Evolutionary conservation across 164 flowering plant species (phyloP), one percentile per base, ranked within the genome.

Genomic region (Stephania cephalantha): DNA sequence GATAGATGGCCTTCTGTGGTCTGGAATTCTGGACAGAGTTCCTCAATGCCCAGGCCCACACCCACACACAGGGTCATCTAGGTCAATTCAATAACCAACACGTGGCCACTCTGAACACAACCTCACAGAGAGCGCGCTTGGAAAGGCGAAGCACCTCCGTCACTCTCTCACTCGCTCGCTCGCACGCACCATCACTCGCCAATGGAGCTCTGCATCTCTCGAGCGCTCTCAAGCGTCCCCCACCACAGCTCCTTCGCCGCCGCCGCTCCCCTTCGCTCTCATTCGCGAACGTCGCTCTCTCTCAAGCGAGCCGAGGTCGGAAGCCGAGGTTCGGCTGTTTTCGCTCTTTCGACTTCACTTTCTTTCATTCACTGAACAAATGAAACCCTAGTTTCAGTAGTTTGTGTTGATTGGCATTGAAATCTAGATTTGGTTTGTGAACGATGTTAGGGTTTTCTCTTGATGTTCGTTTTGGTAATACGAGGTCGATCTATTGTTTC

Each of bases 151-250:
- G 22, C 25, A 61, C 29, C 65, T 61, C 66, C n/a, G 66, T 1
- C 20, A 8, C 65, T 5, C 17, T 7, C 66, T 1, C 20, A 8
- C 65, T 5, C 17, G 6, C 66, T 17, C 6, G 20, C 5, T 18
- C 66, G 1, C 17, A 15, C n/a, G 22, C 22, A 61, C 22, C 20
- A 17, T 58, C 8, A 12, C 53, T 48, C 7, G n/a, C n/a, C 31
- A 29, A 74, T 74, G 76, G 76, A 63, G 76, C 76, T 74, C 71
- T 74, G 76, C 63, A 66, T 46, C 69, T 35, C 48, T 67, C 65
- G 46, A 29, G 29, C 58, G 22, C 46, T 72, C 46, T 77, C 79
- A 13, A 52, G n/a, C 42, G 53, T 73, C 17, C 75, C 72, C 17
- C 71, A 53, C 20, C 72, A 68, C 29, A 52, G 17, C 15, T 45